Conservation (phyloP, 2,329 filamentous ascomycete species). For the Aspergillus amoenus region DNA sequence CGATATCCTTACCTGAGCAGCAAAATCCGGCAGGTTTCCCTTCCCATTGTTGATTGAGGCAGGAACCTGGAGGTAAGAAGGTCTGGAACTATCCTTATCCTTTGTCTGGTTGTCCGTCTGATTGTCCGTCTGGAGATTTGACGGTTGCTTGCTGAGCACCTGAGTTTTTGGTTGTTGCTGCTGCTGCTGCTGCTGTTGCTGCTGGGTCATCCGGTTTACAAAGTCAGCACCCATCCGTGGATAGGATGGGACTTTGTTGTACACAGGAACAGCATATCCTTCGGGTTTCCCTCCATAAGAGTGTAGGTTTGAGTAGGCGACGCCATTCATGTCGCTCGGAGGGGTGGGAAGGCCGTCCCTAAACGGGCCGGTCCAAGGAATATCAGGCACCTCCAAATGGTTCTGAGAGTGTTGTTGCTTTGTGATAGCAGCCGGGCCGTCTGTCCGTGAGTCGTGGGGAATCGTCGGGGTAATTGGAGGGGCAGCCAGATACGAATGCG, state of each 20-base stretch:
- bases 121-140: constrained; percentile 19
- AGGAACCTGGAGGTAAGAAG: constrained; percentile 66
- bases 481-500: constrained; percentile 27
- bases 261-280: constrained; percentile 25
- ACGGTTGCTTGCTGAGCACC: constrained; percentile 22
- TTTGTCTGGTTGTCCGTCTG: constrained; percentile 28
- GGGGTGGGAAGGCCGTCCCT: constrained; percentile 44
- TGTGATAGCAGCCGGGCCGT: constrained; percentile 12
- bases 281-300: constrained; percentile 33
- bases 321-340: constrained; percentile 43
- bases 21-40: constrained; percentile 77
- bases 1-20: constrained; percentile 64
- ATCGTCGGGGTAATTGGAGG: constrained; percentile 28
- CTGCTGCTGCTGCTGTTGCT: constrained; percentile 25
- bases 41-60: constrained; percentile 72
- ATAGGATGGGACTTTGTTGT: constrained; percentile 20
- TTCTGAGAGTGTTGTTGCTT: constrained; percentile 16
- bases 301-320: constrained; percentile 37
- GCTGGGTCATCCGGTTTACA: constrained; percentile 22
- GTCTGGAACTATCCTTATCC: constrained; percentile 38
- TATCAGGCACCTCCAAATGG: constrained; percentile 19
- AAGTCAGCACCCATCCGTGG: constrained; percentile 24
- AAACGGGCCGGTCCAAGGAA: constrained; percentile 36
- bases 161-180: constrained; percentile 26
- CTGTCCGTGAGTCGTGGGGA: constrained; percentile 21